Base-by-base conservation (phyloP, 768 basidiomycete genomes). In the Roridomyces roridus region DNA sequence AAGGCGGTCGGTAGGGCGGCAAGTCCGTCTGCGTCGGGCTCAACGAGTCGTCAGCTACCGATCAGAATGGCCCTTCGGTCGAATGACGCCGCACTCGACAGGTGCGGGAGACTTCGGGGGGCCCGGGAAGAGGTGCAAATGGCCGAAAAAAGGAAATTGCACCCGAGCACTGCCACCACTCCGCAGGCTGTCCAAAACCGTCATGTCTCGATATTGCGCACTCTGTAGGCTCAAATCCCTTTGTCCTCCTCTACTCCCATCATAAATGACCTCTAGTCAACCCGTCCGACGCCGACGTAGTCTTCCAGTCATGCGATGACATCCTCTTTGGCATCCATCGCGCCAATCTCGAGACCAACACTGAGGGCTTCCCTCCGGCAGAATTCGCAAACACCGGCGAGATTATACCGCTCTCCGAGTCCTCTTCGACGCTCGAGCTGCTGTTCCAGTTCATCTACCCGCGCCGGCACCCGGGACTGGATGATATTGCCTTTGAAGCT, bases 401-500 rank as follows among this genome's bases (percentile, higher is more conserved):
- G 25, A 25, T 65, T 1, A 56, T 68, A 5, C 28, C 55, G 0
- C 66, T 74, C 5, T 54, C 66, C 0, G 72, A 74, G 51, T 26
- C 45, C 2, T 55, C 68, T 1, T 17, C 42, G 7, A 67, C 64
- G 3, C 65, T 73, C 7, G 67, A 65, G n/a, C 55, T 68, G 3
- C 62, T 70, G 3, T 72, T 72, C 46, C 65, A 65, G 29, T 73
- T 62, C 44, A 60, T 68, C 1, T 69, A 69, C 21, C 70, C 69
- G 2, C 56, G 51, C 21, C 64, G 64, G 21, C 65, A 67, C 28
- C 69, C 69, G 0, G 54, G 60, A 10, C 47, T 72, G 26, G 47
- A 65, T 11, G 37, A 51, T 6, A 43, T 63, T 15, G 46, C 52
- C 4, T 67, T 70, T 25, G 46, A 37, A 2, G 39, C 51, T 2